Evolutionary conservation across 2,329 filamentous ascomycete genomes (phyloP), one percentile per base, ranked within the genome.

Genomic region (Bipolaris bicolor): DNA sequence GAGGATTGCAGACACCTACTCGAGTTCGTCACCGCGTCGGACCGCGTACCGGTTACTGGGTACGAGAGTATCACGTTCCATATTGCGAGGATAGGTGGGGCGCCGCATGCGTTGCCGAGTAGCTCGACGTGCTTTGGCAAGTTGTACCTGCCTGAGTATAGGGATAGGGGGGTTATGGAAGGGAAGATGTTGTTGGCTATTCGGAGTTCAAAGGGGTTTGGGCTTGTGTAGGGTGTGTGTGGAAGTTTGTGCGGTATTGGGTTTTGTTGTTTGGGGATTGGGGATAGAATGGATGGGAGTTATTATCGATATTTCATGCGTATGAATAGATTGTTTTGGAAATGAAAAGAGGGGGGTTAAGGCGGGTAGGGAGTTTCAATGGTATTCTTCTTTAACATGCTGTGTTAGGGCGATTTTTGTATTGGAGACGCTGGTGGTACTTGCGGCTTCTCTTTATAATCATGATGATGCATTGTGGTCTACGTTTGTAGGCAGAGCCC

Each of bases 61-160:
- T 87, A 93, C 70, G 84, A 86, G 61, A 92, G 90, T 66, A 80
- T 98, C 45, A 88, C 90, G 69, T 98, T 98, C 75, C 86, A 91
- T 13, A 84, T 99, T 41, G 90, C 94, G 76, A 87, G 85, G 68
- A 92, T 92, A 33, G 66, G 70, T 87, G 90, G 15, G 82, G 87
- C 84, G 59, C 83, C 83, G 64, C 76, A 80, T 60, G 80, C 64
- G 74, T 70, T 99, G 66, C 95, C 95, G 3, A 96, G 90, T 5
- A 94, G 91, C 60, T 89, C 92, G 69, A 99, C 95, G 0, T 99
- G 95, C 76, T 98, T 97, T 78, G 92, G 94, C 1, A 93, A 90
- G 46, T 78, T 99, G 44, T 78, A 96, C 63, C 76, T 99, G 60
- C 95, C 95, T 1, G 88, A 93, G 77, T 99, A 98, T 75, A 83